Percentiles rank a stretch among this genome's conserved stretches.
Conservation (phyloP, 2,329 filamentous ascomycete species). For the Botryotinia convoluta region DNA sequence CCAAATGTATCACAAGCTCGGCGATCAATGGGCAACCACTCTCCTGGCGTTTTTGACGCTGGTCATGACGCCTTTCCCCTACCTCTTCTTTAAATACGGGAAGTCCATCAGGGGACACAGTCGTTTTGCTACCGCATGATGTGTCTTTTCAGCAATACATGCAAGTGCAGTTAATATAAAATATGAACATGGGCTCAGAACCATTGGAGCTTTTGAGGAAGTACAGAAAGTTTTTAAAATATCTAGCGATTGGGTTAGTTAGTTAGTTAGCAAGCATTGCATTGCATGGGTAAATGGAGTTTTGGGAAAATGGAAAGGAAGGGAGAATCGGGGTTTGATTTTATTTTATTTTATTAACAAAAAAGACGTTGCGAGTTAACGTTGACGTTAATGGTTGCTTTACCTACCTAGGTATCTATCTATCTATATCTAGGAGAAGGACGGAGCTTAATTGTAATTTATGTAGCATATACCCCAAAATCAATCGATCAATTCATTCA, state of each 20-base stretch:
- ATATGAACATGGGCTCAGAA: constrained; percentile 3
- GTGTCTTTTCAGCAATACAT: constrained; percentile 3
- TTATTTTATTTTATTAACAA: not conserved
- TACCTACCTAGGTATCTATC: not conserved
- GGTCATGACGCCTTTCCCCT: constrained; percentile 62
- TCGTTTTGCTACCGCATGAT: constrained; percentile 46
- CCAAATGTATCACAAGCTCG: constrained; percentile 68
- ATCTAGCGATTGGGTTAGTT: constrained; percentile 1
- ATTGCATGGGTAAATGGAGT: not conserved
- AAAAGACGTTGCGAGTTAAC: not conserved
- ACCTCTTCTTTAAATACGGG: constrained; percentile 60
- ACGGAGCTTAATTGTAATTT: too few relatives aligned
- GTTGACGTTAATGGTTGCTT: not conserved
- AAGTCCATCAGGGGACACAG: constrained; percentile 56
- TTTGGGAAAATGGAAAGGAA: not conserved
- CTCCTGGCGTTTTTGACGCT: constrained; percentile 60
- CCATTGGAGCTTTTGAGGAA: not conserved
- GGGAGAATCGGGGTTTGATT: not conserved
- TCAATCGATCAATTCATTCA: not conserved
- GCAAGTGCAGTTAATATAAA: constrained; percentile 15
- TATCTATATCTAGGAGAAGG: not conserved
- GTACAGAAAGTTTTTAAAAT: not conserved
- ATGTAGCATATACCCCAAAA: constrained; percentile 2
- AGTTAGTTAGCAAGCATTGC: too few relatives aligned
- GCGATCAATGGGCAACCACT: constrained; percentile 67